A percentile compares a stretch with the other conserved stretches of the same genome.
phyloP scores from a whole-genome alignment of 208 protist genomes.

The Acanthamoeba royreba region DNA sequence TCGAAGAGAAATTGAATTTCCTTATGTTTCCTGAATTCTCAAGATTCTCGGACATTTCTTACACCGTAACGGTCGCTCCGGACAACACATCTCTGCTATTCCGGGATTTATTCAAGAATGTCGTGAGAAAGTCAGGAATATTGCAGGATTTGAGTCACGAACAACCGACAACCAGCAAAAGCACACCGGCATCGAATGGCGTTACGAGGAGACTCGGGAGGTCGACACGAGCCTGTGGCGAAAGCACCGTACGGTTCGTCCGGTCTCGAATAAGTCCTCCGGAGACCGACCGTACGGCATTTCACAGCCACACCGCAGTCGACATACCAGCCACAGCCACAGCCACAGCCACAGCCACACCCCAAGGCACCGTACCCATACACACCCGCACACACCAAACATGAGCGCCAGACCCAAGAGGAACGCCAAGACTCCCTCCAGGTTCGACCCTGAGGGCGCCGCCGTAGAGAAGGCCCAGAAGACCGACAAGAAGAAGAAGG shows the following conservation, averaged over 20 bases:
- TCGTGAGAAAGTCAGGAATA: no score
- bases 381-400: no score
- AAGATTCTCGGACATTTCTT: not conserved
- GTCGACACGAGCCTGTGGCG: no score
- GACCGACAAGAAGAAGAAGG: not conserved
- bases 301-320: no score
- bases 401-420: not conserved
- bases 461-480: not conserved
- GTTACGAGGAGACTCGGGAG: not conserved
- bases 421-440: not conserved
- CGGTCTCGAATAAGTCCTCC: not conserved
- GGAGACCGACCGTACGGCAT: not conserved
- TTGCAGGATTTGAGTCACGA: not conserved
- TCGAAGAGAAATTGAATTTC: no score
- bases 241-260: no score
- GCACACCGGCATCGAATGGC: not conserved
- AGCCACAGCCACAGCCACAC: no score
- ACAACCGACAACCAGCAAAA: not conserved
- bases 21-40: not conserved
- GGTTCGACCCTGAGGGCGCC: not conserved
- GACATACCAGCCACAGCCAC: no score
- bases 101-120: no score
- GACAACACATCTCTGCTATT: no score
- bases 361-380: no score
- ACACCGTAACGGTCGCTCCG: not conserved